Percentiles rank a stretch among this genome's conserved stretches.
Conservation (phyloP, 23 red algal genomes). For the Gracilaria gracilis region DNA sequence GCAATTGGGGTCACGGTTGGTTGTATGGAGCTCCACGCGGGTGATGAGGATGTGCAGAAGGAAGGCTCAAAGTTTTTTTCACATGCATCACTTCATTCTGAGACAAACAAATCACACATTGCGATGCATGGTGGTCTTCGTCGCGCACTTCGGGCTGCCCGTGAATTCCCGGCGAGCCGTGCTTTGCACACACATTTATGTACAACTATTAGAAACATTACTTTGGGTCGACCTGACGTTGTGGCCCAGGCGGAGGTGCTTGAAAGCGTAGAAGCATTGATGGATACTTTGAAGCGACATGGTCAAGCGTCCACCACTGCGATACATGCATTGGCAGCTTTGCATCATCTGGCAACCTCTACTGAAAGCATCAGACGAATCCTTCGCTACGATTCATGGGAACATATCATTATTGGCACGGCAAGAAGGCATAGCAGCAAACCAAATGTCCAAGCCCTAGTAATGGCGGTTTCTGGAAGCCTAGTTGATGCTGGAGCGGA, state of each 20-base stretch:
- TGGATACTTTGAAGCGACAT: slow-evolving; percentile 34
- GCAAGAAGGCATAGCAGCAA: slow-evolving; percentile 19
- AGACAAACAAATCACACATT: slow-evolving; percentile 51
- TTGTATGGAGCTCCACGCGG: slow-evolving; percentile 16
- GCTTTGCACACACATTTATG: slow-evolving; percentile 33
- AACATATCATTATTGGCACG: slow-evolving; percentile 7
- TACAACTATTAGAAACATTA: slow-evolving; percentile 34
- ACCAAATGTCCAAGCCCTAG: slow-evolving; percentile 1
- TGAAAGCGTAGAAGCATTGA: slow-evolving; percentile 21
- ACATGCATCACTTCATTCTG: slow-evolving; percentile 25
- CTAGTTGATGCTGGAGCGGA: neutral
- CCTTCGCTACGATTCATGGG: slow-evolving; percentile 41
- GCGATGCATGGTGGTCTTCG: slow-evolving; percentile 39
- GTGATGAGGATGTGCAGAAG: slow-evolving; percentile 22
- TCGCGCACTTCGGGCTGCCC: slow-evolving; percentile 23
- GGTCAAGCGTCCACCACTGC: slow-evolving; percentile 23
- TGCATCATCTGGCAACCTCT: slow-evolving; percentile 34
- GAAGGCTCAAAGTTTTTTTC: slow-evolving; percentile 31
- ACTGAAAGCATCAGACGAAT: slow-evolving; percentile 12
- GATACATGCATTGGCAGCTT: slow-evolving; percentile 46
- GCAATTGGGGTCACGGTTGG: slow-evolving; percentile 22
- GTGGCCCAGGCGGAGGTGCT: neutral
- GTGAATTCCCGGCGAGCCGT: slow-evolving; percentile 12
- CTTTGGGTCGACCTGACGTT: slow-evolving; percentile 15
- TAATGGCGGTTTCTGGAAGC: neutral